Conservation (phyloP, 345 rosid species). For the Hypericum androsaemum region DNA sequence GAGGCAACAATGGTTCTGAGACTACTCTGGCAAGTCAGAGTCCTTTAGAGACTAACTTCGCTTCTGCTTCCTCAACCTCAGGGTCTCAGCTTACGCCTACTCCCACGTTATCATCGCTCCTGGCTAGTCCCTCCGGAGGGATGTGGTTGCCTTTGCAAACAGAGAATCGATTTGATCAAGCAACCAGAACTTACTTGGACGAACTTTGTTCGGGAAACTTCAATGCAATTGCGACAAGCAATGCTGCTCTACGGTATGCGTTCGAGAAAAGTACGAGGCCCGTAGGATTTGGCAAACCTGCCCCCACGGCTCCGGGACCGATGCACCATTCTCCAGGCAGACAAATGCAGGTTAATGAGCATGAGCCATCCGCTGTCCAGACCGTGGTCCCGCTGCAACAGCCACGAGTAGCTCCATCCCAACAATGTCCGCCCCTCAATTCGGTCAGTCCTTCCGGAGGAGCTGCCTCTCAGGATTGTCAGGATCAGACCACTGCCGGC, state of each 20-base stretch:
- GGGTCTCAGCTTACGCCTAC: too few relatives aligned
- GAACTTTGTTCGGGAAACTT: too few relatives aligned
- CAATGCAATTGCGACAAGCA: neutral
- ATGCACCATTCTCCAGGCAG: neutral
- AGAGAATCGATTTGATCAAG: too few relatives aligned
- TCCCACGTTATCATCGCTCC: too few relatives aligned
- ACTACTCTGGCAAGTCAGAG: too few relatives aligned
- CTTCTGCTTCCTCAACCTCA: too few relatives aligned
- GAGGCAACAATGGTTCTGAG: too few relatives aligned
- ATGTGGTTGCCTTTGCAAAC: too few relatives aligned
- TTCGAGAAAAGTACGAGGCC: neutral
- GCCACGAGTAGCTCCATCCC: neutral
- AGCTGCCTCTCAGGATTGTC: neutral
- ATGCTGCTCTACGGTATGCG: neutral
- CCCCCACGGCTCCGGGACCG: constrained; percentile 5
- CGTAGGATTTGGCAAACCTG: neutral
- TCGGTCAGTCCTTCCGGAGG: constrained; percentile 1
- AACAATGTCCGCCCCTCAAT: neutral
- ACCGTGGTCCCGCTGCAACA: neutral
- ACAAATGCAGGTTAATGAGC: neutral
- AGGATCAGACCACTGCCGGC: neutral
- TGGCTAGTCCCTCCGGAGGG: too few relatives aligned
- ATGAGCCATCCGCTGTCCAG: neutral
- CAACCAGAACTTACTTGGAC: too few relatives aligned
- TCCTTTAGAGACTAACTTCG: too few relatives aligned